Conservation (phyloP, 495 filamentous ascomycete species). For the Daldinia childiae region DNA sequence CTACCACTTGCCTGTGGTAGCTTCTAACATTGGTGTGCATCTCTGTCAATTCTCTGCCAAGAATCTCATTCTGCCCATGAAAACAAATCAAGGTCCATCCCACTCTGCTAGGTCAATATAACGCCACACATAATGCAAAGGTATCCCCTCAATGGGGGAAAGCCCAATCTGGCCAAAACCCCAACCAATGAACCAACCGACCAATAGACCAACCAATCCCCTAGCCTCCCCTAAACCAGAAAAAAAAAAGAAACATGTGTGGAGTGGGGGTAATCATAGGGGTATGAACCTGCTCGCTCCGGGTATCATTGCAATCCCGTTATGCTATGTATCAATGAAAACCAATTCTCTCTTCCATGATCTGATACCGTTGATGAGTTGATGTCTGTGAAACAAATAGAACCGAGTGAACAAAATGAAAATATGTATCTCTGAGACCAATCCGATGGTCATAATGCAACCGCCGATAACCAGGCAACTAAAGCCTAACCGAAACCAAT, state of each 20-base stretch:
- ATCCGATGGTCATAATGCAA: conserved; percentile 18
- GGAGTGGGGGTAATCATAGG: conserved; percentile 48
- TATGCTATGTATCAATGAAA: conserved; percentile 47
- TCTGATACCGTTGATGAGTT: conserved; percentile 28
- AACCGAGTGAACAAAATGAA: conserved; percentile 23
- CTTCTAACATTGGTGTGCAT: neutral
- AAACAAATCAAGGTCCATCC: conserved; percentile 17
- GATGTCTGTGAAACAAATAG: conserved; percentile 21
- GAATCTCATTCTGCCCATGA: conserved; percentile 1
- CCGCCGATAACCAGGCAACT: conserved; percentile 18
- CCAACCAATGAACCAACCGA: conserved; percentile 24
- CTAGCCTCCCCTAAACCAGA: conserved; percentile 16
- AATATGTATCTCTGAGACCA: conserved; percentile 27
- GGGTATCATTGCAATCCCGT: conserved; percentile 52
- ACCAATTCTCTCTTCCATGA: conserved; percentile 29
- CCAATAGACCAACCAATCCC: conserved; percentile 11
- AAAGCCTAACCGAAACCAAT: conserved; percentile 18
- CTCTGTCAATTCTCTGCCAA: neutral
- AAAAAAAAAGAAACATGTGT: conserved; percentile 42
- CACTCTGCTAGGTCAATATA: conserved; percentile 27
- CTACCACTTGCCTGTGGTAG: neutral
- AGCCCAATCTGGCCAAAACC: conserved; percentile 31
- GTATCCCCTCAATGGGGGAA: conserved; percentile 28
- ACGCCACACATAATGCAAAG: conserved; percentile 39
- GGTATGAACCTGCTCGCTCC: conserved; percentile 47